Conservation (phyloP, 805 yeast species). For the Lipomyces orientalis region DNA sequence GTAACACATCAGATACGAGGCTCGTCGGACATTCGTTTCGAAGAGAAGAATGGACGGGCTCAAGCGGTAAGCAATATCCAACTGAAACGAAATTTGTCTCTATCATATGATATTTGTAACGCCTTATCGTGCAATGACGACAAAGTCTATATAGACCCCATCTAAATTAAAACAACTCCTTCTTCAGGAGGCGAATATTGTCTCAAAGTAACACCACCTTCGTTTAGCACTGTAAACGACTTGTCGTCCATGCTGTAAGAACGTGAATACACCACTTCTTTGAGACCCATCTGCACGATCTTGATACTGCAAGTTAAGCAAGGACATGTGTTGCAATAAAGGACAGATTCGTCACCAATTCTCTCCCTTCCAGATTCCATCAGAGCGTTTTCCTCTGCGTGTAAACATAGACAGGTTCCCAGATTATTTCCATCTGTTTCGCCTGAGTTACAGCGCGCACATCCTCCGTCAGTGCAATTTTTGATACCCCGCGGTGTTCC, state of each 20-base stretch:
- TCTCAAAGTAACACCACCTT: slow-evolving; percentile 75
- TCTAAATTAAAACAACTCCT: slow-evolving; percentile 35
- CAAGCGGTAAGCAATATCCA: neutral
- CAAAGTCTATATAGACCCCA: no score
- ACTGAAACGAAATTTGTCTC: neutral
- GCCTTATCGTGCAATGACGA: neutral
- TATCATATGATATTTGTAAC: neutral
- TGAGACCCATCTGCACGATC: slow-evolving; percentile 89
- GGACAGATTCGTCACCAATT: slow-evolving; percentile 58
- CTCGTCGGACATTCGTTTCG: neutral
- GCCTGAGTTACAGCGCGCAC: slow-evolving; percentile 75
- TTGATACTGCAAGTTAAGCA: slow-evolving; percentile 95
- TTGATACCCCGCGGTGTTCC: slow-evolving; percentile 91
- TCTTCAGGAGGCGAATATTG: slow-evolving; percentile 56
- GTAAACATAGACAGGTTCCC: slow-evolving; percentile 88
- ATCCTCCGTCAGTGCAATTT: slow-evolving; percentile 96
- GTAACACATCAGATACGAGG: neutral
- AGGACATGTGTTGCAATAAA: slow-evolving; percentile 96
- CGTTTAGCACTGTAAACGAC: slow-evolving; percentile 71
- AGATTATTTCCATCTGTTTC: slow-evolving; percentile 67
- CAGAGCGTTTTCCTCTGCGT: slow-evolving; percentile 96
- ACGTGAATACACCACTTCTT: slow-evolving; percentile 90
- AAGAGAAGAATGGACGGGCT: neutral
- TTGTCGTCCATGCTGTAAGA: slow-evolving; percentile 88
- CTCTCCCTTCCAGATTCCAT: slow-evolving; percentile 93